Base-by-base conservation (phyloP, 192 early-diverging fungal species). In the Anaeromyces robustus region DNA sequence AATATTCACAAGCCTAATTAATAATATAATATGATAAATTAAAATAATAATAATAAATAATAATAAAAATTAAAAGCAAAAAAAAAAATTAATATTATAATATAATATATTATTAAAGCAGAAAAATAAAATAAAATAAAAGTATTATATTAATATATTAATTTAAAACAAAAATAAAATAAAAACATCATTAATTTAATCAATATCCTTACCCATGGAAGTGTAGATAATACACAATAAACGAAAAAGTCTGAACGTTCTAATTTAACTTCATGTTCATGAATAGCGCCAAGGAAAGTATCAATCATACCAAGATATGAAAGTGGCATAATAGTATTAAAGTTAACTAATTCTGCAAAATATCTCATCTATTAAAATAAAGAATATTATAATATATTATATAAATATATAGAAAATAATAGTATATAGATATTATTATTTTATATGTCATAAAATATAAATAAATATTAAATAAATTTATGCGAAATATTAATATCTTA, bases 291-390 rank as follows among this genome's bases (percentile, higher is more conserved):
- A 79, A 96, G 83, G 29, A 98, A 86, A 77, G 84, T 84, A 79
- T 92, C 89, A 77, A 94, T 85, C 39, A 96, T 82, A 11, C 85
- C 84, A 29, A 96, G 82, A 78, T 92, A 89, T 30, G 93, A 88
- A 16, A 83, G 82, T 0, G 93, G 89, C 5, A 87, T 79, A 79
- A 98, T 92, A 12, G 95, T 91, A 82, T 92, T 92, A 29, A 93
- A 88, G 82, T 89, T 92, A 77, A 95, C 92, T 29, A 95, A 87
- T 83, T 94, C 90, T 12, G 89, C 93, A 88, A 94, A 94, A 84
- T 92, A 97, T 43, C 95, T 87, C 82, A 87, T 32, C 84, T 86
- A 80, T 29, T 18, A 17, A 41, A 17, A 18, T 18, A 22, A 19
- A 13, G 30, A 30, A n/a, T 79, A n/a, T 59, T 12, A 29, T 4